A percentile compares a stretch with the other conserved stretches of the same genome.
These are phyloP conservation scores for Lolium perenne DNA, from an alignment of 176 grass and related monocot species.

Conservation along the genomic window DNA sequence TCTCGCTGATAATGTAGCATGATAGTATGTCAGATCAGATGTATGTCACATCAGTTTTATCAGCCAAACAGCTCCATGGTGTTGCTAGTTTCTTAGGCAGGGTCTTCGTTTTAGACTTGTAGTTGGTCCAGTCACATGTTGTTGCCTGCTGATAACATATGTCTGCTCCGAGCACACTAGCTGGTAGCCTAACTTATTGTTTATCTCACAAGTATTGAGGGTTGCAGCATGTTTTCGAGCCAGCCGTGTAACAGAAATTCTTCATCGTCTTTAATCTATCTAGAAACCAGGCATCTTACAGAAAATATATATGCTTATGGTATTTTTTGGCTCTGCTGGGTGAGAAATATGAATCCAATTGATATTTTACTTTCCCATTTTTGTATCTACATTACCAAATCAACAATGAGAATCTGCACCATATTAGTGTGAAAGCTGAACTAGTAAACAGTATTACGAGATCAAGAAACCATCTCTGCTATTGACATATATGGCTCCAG, in stretches of 20 bases:
- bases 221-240: constrained; percentile 2
- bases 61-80: constrained; percentile 29
- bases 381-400: constrained; percentile 19
- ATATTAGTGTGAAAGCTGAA: neutral
- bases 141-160: constrained; percentile 31
- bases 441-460: neutral
- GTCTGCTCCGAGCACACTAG: constrained; percentile 30
- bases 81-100: neutral
- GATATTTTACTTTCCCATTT: neutral
- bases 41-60: constrained; percentile 25
- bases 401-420: neutral
- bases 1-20: constrained; percentile 41
- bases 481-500: neutral
- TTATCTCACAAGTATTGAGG: constrained; percentile 2
- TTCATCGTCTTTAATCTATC: constrained; percentile 11
- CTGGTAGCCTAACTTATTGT: constrained; percentile 8
- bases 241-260: constrained; percentile 11
- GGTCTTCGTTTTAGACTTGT: too few species aligned
- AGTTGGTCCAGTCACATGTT: neutral
- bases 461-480: constrained; percentile 23
- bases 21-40: constrained; percentile 32
- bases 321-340: neutral
- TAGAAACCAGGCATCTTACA: neutral
- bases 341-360: constrained; percentile 18
- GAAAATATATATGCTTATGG: too few species aligned